A percentile compares a stretch with the other conserved stretches of the same genome.
phyloP scores from a whole-genome alignment of 768 basidiomycete species.

The Hortiboletus campestris region DNA sequence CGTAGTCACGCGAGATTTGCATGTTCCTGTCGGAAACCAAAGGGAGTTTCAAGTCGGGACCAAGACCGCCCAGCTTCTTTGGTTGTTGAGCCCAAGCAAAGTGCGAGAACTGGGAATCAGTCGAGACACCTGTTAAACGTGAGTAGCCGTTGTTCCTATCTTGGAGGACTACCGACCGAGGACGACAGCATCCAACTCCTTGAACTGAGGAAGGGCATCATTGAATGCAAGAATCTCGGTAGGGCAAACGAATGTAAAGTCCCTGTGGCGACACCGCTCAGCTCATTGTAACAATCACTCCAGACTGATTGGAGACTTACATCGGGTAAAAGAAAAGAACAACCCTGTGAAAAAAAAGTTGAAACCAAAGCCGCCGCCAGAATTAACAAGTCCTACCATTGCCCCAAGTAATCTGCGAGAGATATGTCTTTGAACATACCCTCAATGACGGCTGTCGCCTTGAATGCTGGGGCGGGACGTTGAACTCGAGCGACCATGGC shows the following conservation, averaged over 20 bases:
- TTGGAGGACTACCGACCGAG: slow-evolving; percentile 51
- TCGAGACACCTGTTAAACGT: slow-evolving; percentile 60
- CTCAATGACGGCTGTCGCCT: slow-evolving; percentile 68
- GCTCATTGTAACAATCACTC: background rate
- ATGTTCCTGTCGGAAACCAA: slow-evolving; percentile 78
- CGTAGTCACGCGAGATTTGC: slow-evolving; percentile 81
- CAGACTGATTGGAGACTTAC: slow-evolving; percentile 44
- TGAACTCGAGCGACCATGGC: slow-evolving; percentile 60
- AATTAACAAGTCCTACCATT: slow-evolving; percentile 56
- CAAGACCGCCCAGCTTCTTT: slow-evolving; percentile 85
- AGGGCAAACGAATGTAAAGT: slow-evolving; percentile 91
- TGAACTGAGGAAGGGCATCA: slow-evolving; percentile 76
- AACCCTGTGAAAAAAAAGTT: slow-evolving; percentile 60
- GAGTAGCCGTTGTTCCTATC: background rate
- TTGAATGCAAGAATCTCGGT: slow-evolving; percentile 97
- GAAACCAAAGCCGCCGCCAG: background rate
- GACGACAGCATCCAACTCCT: slow-evolving; percentile 68
- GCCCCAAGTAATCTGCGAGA: slow-evolving; percentile 68
- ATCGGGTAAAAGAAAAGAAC: slow-evolving; percentile 93
- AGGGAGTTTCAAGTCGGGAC: slow-evolving; percentile 83
- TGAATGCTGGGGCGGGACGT: slow-evolving; percentile 83
- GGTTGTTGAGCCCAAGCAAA: slow-evolving; percentile 83
- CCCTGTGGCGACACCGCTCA: slow-evolving; percentile 41
- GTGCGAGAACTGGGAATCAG: slow-evolving; percentile 87
- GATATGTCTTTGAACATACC: slow-evolving; percentile 77